Conservation (phyloP, 2,329 filamentous ascomycete species). For the Trichoderma sp. region DNA sequence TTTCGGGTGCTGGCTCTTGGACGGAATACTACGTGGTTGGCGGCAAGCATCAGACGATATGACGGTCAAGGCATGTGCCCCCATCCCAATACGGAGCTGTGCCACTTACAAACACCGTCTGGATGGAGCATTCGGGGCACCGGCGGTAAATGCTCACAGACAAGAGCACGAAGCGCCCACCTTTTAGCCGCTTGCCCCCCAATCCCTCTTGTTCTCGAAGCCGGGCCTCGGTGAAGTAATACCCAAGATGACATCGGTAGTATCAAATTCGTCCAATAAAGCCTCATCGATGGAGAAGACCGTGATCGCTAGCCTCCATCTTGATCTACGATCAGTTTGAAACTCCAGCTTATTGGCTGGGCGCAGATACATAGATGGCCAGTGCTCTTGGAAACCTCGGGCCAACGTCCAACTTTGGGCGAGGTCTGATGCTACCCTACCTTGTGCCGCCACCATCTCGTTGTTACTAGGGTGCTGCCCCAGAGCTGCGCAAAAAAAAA, state of each 20-base stretch:
- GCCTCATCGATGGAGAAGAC: background rate
- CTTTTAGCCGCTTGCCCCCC: background rate
- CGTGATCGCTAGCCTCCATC: conserved; percentile 5
- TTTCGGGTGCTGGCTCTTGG: background rate
- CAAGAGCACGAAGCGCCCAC: background rate
- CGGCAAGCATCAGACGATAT: conserved; percentile 9
- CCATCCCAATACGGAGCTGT: background rate
- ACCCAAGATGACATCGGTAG: background rate
- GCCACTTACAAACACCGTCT: background rate
- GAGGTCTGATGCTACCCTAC: background rate
- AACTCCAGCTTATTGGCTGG: background rate
- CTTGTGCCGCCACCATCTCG: background rate
- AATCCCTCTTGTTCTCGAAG: background rate
- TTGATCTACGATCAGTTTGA: conserved; percentile 16
- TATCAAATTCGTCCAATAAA: background rate
- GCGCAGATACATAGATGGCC: conserved; percentile 8
- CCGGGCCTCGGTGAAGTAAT: background rate
- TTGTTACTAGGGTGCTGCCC: background rate
- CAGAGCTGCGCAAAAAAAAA: background rate
- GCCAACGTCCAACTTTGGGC: background rate
- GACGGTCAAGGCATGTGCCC: background rate
- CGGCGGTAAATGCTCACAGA: background rate
- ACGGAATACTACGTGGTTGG: background rate
- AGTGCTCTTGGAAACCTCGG: conserved; percentile 11
- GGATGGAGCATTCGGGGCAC: background rate